Conservation (phyloP, 2,329 filamentous ascomycete species). For the Cercospora sp. region DNA sequence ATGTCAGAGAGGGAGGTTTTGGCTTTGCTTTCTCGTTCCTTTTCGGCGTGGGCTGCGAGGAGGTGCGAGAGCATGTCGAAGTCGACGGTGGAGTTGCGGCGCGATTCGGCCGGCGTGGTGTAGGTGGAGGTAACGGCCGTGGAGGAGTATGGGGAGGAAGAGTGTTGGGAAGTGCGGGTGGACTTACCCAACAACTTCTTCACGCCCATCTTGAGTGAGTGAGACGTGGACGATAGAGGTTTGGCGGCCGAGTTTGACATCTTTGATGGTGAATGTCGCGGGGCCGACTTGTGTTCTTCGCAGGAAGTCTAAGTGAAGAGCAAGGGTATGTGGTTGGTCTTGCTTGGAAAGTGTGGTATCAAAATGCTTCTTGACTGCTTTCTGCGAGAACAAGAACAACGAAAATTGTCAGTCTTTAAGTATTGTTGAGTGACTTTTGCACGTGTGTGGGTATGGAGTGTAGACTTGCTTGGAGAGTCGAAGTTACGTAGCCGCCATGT, state of each 20-base stretch:
- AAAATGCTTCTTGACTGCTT: constrained; percentile 62
- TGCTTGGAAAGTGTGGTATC: constrained; percentile 57
- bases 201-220: constrained; percentile 54
- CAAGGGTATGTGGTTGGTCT: constrained; percentile 63
- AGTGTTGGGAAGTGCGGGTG: constrained; percentile 11
- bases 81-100: constrained; percentile 17
- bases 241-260: constrained; percentile 65
- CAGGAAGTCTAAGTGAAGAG: constrained; percentile 66
- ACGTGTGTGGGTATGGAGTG: constrained; percentile 6
- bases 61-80: constrained; percentile 21
- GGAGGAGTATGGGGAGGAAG: constrained; percentile 10
- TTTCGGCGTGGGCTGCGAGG: constrained; percentile 2
- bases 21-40: background rate
- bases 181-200: constrained; percentile 59
- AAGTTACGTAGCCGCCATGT: constrained; percentile 69
- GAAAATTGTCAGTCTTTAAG: constrained; percentile 12
- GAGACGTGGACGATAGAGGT: constrained; percentile 65
- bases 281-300: constrained; percentile 62
- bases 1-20: constrained; percentile 1
- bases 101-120: constrained; percentile 14
- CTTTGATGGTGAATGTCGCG: constrained; percentile 59
- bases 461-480: constrained; percentile 49
- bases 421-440: background rate
- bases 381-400: constrained; percentile 41
- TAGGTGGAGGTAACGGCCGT: constrained; percentile 14